Evolutionary conservation across 441 rosid genomes (phyloP).

Genomic region (Omphalea diandra): DNA sequence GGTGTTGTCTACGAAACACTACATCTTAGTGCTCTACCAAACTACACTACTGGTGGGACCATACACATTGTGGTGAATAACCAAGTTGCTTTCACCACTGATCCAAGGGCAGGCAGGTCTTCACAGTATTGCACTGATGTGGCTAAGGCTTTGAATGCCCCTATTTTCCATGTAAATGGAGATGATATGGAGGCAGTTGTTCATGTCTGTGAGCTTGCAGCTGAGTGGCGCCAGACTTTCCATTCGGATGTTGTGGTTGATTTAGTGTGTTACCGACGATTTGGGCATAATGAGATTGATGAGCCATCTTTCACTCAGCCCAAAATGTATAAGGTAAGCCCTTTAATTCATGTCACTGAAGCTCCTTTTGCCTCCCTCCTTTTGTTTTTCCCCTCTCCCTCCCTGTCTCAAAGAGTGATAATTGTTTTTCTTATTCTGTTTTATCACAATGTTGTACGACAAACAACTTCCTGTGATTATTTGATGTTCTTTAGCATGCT

Average conservation of each 20-base stretch:
- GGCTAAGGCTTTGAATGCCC: constrained; percentile 94
- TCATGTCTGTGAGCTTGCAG: constrained; percentile 93
- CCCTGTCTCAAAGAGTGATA: not conserved
- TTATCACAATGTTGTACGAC: not conserved
- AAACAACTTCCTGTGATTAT: not conserved
- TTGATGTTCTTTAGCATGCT: not conserved
- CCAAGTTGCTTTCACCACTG: constrained; percentile 98
- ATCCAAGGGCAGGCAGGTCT: constrained; percentile 91
- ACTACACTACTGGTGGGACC: constrained; percentile 93
- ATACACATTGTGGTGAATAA: constrained; percentile 97
- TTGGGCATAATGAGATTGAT: constrained; percentile 94
- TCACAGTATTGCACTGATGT: constrained; percentile 98
- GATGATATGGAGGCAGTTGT: constrained; percentile 98
- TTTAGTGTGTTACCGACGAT: constrained; percentile 86
- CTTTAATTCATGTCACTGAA: not conserved
- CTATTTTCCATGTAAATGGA: constrained; percentile 90
- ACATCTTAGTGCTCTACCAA: constrained; percentile 95
- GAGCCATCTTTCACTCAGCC: constrained; percentile 98
- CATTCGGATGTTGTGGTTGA: constrained; percentile 96
- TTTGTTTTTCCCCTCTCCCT: not conserved
- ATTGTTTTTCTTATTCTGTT: not conserved
- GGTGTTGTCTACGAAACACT: constrained; percentile 97
- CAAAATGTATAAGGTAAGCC: constrained; percentile 83
- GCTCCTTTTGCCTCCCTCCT: not conserved
- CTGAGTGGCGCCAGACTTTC: constrained; percentile 97